Percentiles rank a stretch among this genome's conserved stretches.
These are phyloP conservation scores for Cutaneotrichosporon daszewskae DNA, from an alignment of 1,284 basidiomycete genomes.

Conservation along the genomic window DNA sequence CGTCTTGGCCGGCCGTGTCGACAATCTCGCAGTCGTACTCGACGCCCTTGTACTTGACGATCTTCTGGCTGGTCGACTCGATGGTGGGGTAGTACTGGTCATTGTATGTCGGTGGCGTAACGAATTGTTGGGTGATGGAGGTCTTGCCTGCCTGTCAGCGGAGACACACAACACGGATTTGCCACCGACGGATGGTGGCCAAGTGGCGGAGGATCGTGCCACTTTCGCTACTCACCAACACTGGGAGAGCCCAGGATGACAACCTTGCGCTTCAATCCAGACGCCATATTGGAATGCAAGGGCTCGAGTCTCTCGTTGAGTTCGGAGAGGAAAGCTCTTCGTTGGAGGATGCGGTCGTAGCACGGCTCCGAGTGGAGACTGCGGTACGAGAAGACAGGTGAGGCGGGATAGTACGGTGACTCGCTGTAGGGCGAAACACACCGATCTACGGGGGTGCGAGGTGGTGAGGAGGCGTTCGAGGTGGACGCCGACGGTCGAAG, in stretches of 20 bases:
- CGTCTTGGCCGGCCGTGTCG: constrained; percentile 94
- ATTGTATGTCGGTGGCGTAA: constrained; percentile 61
- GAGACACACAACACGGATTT: not conserved
- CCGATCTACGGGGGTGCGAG: no score
- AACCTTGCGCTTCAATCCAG: constrained; percentile 70
- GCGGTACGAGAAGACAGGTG: constrained; percentile 1
- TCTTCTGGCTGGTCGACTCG: constrained; percentile 81
- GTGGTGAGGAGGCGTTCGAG: not conserved
- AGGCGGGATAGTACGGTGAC: not conserved
- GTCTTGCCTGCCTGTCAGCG: constrained; percentile 59
- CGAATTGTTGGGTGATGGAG: constrained; percentile 67
- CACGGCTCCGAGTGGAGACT: constrained; percentile 2
- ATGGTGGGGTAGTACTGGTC: constrained; percentile 93
- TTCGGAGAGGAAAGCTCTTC: no score
- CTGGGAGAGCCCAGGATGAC: constrained; percentile 72
- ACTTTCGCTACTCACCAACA: constrained; percentile 57
- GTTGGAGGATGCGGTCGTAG: constrained; percentile 2
- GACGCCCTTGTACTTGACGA: constrained; percentile 71
- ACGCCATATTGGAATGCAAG: no score
- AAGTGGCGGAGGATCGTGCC: not conserved
- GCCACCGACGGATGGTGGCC: not conserved
- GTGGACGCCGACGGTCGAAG: no score
- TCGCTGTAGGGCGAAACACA: constrained; percentile 2
- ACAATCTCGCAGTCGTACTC: constrained; percentile 96
- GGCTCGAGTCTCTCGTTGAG: not conserved